Percentiles rank a stretch among this genome's conserved stretches.
phyloP scores from a whole-genome alignment of 768 basidiomycete genomes.

The Panaeolus papilionaceus region DNA sequence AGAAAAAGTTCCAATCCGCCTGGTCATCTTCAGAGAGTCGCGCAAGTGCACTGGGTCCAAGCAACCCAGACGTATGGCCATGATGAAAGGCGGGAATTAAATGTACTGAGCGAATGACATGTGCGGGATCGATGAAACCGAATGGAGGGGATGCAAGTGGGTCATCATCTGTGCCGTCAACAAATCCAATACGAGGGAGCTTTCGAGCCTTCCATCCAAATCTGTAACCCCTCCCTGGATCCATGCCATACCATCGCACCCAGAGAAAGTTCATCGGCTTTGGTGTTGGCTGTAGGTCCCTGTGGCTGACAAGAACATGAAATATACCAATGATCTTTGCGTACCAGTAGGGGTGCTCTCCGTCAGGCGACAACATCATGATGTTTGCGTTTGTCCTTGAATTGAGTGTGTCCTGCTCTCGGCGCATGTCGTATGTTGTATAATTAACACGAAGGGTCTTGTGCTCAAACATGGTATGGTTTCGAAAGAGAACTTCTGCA shows the following conservation, averaged over 20 bases:
- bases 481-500: no score
- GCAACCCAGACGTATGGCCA: constrained; percentile 26
- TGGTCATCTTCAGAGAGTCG: constrained; percentile 20
- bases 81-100: constrained; percentile 46
- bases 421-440: no score
- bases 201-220: constrained; percentile 20
- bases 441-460: no score
- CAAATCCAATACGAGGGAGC: constrained; percentile 38
- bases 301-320: no score
- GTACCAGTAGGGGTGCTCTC: no score
- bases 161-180: constrained; percentile 27
- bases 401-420: no score
- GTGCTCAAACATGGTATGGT: no score
- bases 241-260: constrained; percentile 31
- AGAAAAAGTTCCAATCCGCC: constrained; percentile 40
- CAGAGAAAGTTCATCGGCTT: constrained; percentile 31
- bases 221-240: constrained; percentile 11
- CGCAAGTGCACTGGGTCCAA: constrained; percentile 23
- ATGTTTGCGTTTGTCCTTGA: no score
- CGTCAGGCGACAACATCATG: no score
- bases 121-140: constrained; percentile 51
- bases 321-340: no score
- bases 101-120: constrained; percentile 46
- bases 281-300: no score
- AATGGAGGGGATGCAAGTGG: constrained; percentile 37